Base-by-base conservation (phyloP, 192 early-diverging fungal genomes). In the Entrophospora sp. region DNA sequence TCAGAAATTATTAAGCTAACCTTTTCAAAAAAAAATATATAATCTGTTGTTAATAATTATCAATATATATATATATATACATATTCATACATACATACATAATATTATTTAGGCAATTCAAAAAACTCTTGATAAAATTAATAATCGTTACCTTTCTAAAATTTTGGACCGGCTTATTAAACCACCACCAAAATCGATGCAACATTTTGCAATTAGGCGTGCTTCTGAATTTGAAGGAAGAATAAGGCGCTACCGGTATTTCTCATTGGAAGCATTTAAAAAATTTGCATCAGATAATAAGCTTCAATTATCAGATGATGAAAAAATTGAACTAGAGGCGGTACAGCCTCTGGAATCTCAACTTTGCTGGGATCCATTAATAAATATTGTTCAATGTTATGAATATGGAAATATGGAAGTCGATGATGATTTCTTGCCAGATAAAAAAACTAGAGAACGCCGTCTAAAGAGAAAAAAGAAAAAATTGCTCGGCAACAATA, bases 211-310 rank as follows among this genome's bases (percentile, higher is more conserved):
- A 9, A 53, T 85, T 7, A 70, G 74, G 2, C 59, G 79, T 8
- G 71, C 74, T 10, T 70, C 73, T 16, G 87, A 89, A 66, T 86
- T 86, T 73, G 76, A 79, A 4, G 87, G 87, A 12, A 69, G 83
- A 14, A 82, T 85, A 56, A 65, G 82, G 5, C 78, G 81, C 12
- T 87, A 87, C 61, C 80, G 86, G 20, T 88, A 88, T 67, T 86
- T 71, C 43, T 73, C 83, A 1, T 48, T 70, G 3, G 68, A 73
- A 12, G 69, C 62, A 3, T 76, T 61, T 61, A 68, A 66, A 34
- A 53, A 59, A 4, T 64, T 66, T n/a, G 45, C 69, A 4, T 56
- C 25, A 6, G 49, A n/a, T 22, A 53, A 66, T 69, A 68, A 56
- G n/a, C 28, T 71, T 13, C 32, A 38, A 10, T 27, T 35, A 25